Evolutionary conservation across 2,329 filamentous ascomycete species (phyloP).

Genomic region (Alternaria viburni): DNA sequence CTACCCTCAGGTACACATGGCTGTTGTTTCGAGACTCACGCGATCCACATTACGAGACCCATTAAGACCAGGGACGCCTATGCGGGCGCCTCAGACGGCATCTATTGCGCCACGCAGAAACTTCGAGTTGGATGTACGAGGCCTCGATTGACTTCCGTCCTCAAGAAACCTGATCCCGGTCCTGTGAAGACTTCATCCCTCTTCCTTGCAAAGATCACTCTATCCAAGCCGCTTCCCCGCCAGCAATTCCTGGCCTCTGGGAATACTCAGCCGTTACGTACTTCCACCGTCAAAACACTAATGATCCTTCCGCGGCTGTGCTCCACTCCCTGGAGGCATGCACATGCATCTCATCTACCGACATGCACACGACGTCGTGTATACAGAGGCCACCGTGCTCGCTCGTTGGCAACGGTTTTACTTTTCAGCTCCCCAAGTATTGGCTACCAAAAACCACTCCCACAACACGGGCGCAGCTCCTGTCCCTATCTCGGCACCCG

Average conservation of each 20-base stretch:
- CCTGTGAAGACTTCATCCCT: neutral
- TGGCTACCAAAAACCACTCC: slow-evolving; percentile 8
- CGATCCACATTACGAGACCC: slow-evolving; percentile 3
- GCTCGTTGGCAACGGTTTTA: slow-evolving; percentile 10
- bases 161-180: slow-evolving; percentile 3
- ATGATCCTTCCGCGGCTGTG: slow-evolving; percentile 17
- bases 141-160: neutral
- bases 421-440: slow-evolving; percentile 16
- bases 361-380: slow-evolving; percentile 12
- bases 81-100: slow-evolving; percentile 10
- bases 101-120: slow-evolving; percentile 11
- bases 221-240: slow-evolving; percentile 10
- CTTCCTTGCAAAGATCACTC: slow-evolving; percentile 11
- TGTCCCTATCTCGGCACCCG: slow-evolving; percentile 6
- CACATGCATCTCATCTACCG: slow-evolving; percentile 9
- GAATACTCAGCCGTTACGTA: slow-evolving; percentile 12
- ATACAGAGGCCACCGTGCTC: slow-evolving; percentile 8
- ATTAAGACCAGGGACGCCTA: slow-evolving; percentile 20
- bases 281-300: slow-evolving; percentile 13
- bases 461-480: slow-evolving; percentile 4
- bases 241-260: slow-evolving; percentile 7
- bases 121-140: slow-evolving; percentile 18
- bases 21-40: slow-evolving; percentile 6
- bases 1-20: slow-evolving; percentile 2
- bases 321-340: slow-evolving; percentile 4